A percentile compares a stretch with the other conserved stretches of the same genome.
Conservation (phyloP, 2,329 filamentous ascomycete species). For the Colletotrichum phormii region DNA sequence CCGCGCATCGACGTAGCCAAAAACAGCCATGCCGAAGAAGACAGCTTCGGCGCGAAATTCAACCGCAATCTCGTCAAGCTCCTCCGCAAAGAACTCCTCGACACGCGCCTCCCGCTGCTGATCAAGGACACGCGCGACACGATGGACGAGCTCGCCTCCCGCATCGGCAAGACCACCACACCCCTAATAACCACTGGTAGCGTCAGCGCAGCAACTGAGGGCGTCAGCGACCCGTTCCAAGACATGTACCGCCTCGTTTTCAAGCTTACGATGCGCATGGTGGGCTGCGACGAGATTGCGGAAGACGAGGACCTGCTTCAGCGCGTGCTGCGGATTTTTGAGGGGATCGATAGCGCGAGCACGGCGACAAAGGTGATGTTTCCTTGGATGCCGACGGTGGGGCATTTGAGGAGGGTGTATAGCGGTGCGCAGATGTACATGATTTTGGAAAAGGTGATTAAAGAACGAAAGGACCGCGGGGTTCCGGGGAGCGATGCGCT, state of each 20-base stretch:
- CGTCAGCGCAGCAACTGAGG: constrained; percentile 1
- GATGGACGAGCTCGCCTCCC: constrained; percentile 49
- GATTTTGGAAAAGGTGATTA: constrained; percentile 60
- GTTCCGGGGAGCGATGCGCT: constrained; percentile 60
- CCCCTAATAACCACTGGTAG: too few relatives aligned
- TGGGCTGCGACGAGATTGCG: constrained; percentile 66
- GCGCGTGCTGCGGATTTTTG: constrained; percentile 57
- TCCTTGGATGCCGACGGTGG: constrained; percentile 60
- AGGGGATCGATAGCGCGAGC: constrained; percentile 56
- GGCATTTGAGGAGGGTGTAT: constrained; percentile 55
- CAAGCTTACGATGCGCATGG: constrained; percentile 67
- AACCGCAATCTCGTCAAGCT: constrained; percentile 46
- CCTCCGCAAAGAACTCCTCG: constrained; percentile 51
- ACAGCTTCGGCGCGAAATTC: constrained; percentile 43
- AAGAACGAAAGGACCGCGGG: constrained; percentile 55
- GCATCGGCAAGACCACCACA: constrained; percentile 33
- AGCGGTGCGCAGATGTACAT: constrained; percentile 60
- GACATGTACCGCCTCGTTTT: constrained; percentile 64
- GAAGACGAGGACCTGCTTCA: constrained; percentile 54
- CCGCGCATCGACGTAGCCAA: constrained; percentile 39
- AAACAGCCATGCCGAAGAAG: constrained; percentile 25
- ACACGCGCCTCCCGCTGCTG: constrained; percentile 53
- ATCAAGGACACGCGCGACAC: constrained; percentile 53
- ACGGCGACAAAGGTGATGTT: constrained; percentile 62
- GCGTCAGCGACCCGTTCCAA: constrained; percentile 64